phyloP scores from a whole-genome alignment of 768 basidiomycete genomes.

The Krasilnikovozyma curviuscula region DNA sequence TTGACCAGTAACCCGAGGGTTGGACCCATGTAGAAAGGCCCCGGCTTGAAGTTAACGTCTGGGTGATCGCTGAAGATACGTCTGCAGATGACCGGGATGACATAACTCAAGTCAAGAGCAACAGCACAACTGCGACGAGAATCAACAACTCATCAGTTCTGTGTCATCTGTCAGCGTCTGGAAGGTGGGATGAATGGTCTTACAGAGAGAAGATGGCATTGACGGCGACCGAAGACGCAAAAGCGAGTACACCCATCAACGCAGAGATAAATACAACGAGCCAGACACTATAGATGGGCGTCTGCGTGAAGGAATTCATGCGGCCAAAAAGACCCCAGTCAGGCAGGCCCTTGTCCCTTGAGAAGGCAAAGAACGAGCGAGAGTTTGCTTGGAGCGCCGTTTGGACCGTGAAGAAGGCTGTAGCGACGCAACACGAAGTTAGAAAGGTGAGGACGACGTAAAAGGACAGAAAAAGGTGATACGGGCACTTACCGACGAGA shows the following conservation, averaged over 20 bases:
- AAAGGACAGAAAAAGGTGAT: background rate
- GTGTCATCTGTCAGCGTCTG: background rate
- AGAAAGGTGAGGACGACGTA: constrained; percentile 37
- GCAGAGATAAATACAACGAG: constrained; percentile 46
- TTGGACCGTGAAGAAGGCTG: constrained; percentile 70
- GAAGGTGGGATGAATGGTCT: constrained; percentile 23
- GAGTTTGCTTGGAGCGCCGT: constrained; percentile 59
- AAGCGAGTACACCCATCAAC: constrained; percentile 41
- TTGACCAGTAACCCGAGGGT: constrained; percentile 43
- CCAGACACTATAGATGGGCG: constrained; percentile 63
- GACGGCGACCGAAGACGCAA: constrained; percentile 56
- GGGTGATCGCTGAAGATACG: constrained; percentile 50
- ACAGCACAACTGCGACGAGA: constrained; percentile 14
- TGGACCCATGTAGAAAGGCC: constrained; percentile 63
- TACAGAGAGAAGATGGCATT: constrained; percentile 67
- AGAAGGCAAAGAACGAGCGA: constrained; percentile 66
- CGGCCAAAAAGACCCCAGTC: constrained; percentile 60
- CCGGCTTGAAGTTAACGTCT: constrained; percentile 65
- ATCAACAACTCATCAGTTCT: background rate
- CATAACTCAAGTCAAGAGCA: constrained; percentile 46
- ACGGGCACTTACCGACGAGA: constrained; percentile 24
- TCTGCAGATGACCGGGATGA: constrained; percentile 59
- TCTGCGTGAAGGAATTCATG: constrained; percentile 42
- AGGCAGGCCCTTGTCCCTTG: constrained; percentile 43
- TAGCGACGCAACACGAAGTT: too few relatives aligned